Percentiles rank a stretch among this genome's conserved stretches.
Conservation (phyloP, 768 basidiomycete species). For the Tricholoma bakamatsutake region DNA sequence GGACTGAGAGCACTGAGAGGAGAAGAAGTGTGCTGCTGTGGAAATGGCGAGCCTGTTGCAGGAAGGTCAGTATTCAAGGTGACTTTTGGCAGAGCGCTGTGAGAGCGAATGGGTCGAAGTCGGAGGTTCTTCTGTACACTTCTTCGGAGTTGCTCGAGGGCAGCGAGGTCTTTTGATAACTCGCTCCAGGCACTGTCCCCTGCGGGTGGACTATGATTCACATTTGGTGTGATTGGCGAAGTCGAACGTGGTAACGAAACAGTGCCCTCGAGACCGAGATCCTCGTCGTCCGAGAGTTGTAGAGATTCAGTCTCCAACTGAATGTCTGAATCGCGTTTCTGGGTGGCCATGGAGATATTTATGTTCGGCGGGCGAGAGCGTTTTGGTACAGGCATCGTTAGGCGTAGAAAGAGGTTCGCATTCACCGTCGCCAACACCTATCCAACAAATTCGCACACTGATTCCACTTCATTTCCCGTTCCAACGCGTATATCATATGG, state of each 20-base stretch:
- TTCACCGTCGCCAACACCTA: neutral
- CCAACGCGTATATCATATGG: too few species aligned
- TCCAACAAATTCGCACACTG: neutral
- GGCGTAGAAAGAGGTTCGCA: neutral
- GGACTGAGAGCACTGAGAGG: constrained; percentile 40
- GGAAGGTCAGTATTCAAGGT: constrained; percentile 22
- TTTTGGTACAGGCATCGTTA: constrained; percentile 25
- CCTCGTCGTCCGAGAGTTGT: constrained; percentile 22
- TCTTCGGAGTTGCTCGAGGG: constrained; percentile 61
- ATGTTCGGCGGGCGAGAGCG: constrained; percentile 49
- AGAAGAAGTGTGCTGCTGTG: constrained; percentile 20
- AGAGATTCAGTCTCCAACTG: constrained; percentile 33
- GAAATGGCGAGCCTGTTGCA: constrained; percentile 22
- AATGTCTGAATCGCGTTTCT: constrained; percentile 28
- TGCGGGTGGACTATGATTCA: constrained; percentile 25
- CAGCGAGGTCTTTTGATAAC: constrained; percentile 59
- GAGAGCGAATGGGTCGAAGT: constrained; percentile 69
- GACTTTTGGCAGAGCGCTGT: constrained; percentile 44
- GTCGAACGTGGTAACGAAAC: constrained; percentile 29
- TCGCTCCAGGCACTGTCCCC: constrained; percentile 47
- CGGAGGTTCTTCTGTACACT: constrained; percentile 74
- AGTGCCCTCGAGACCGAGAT: constrained; percentile 32
- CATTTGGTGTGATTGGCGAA: constrained; percentile 28
- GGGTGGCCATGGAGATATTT: constrained; percentile 31
- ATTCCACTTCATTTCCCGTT: too few species aligned